Evolutionary conservation across 2,329 filamentous ascomycete genomes (phyloP).

Genomic region (Chaetomium sp.): DNA sequence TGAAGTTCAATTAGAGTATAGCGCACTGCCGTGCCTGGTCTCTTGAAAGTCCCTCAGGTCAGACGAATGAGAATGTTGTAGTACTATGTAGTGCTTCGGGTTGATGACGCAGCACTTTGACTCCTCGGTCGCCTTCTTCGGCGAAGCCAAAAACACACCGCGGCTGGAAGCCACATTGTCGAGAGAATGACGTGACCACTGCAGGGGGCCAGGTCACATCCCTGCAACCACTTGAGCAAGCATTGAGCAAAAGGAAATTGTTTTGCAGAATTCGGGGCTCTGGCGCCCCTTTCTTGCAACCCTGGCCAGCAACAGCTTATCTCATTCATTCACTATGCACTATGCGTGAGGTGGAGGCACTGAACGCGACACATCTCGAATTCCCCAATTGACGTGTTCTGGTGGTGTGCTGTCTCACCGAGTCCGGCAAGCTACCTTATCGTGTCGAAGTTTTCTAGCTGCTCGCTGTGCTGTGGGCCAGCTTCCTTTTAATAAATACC

Average conservation of each 20-base stretch:
- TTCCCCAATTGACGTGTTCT: neutral
- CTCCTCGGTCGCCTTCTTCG: neutral
- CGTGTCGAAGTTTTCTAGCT: slow-evolving; percentile 18
- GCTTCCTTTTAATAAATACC: neutral
- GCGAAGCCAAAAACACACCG: slow-evolving; percentile 8
- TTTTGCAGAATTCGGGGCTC: slow-evolving; percentile 9
- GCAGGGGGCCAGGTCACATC: slow-evolving; percentile 11
- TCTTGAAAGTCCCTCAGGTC: neutral
- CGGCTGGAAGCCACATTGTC: neutral
- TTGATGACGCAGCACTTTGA: neutral
- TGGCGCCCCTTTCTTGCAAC: slow-evolving; percentile 13
- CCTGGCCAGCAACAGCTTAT: neutral
- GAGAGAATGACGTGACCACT: slow-evolving; percentile 21
- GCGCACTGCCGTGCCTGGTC: neutral
- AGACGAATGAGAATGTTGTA: neutral
- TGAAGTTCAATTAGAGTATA: neutral
- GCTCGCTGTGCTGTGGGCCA: slow-evolving; percentile 15
- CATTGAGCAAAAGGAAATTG: slow-evolving; percentile 18
- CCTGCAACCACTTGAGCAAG: neutral
- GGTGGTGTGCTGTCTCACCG: neutral
- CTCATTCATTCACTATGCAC: neutral
- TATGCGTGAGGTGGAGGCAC: neutral
- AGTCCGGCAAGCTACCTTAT: slow-evolving; percentile 9
- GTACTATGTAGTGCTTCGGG: neutral
- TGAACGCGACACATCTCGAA: slow-evolving; percentile 12